phyloP scores from a whole-genome alignment of 148 eudicot species.

The Linanthus parryae region DNA sequence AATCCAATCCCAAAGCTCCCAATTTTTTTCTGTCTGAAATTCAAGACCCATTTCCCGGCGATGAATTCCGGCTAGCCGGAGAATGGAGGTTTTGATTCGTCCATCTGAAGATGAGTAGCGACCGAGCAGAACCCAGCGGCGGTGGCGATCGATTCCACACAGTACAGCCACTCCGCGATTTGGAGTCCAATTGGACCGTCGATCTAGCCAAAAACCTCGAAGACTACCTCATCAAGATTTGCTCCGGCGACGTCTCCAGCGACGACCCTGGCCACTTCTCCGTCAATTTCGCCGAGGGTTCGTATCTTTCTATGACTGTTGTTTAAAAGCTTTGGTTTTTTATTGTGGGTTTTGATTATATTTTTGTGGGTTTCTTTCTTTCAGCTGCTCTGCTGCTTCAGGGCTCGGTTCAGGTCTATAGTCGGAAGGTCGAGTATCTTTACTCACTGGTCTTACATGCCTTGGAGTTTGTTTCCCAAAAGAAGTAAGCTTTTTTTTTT shows the following conservation, averaged over 20 bases:
- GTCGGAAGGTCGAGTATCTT: constrained; percentile 88
- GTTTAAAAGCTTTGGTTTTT: not conserved
- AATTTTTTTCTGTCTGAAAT: too few relatives aligned
- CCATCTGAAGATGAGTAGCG: not conserved
- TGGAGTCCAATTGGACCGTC: not conserved
- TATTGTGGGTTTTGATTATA: not conserved
- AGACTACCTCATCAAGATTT: constrained; percentile 1
- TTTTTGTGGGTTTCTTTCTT: constrained; percentile 2
- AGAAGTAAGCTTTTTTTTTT: constrained; percentile 36
- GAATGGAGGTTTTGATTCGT: too few relatives aligned
- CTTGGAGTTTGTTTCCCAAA: constrained; percentile 71
- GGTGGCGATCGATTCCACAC: not conserved
- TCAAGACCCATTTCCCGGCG: too few relatives aligned
- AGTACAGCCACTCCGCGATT: not conserved
- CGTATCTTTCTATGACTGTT: not conserved
- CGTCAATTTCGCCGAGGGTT: constrained; percentile 6
- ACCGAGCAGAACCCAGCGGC: not conserved
- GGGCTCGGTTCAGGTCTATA: constrained; percentile 85
- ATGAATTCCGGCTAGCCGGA: too few relatives aligned
- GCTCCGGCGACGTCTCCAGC: not conserved
- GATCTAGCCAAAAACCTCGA: constrained; percentile 6
- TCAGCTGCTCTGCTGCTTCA: constrained; percentile 91
- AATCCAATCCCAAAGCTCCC: too few relatives aligned
- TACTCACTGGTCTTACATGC: constrained; percentile 82
- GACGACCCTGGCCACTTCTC: not conserved